A percentile compares a stretch with the other conserved stretches of the same genome.
Evolutionary conservation across 495 filamentous ascomycete genomes (phyloP).

Genomic region (Cenococcum geophilum): DNA sequence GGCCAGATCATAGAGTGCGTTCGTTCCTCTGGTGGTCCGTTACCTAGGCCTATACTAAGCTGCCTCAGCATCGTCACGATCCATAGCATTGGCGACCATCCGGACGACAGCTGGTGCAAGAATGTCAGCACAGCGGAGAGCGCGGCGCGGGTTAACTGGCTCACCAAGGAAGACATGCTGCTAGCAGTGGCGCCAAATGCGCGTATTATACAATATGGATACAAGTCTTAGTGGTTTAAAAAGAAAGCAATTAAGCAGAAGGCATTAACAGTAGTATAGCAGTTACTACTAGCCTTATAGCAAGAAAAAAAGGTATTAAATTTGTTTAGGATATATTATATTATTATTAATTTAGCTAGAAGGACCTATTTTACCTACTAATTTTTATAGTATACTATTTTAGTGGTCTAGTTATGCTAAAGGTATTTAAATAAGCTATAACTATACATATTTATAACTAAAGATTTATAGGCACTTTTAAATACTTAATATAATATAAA

Average conservation of each 20-base stretch:
- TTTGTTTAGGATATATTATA: background rate
- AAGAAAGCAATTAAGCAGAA: conserved; percentile 21
- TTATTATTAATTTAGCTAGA: conserved; percentile 3
- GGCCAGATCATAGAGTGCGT: conserved; percentile 20
- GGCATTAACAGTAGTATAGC: conserved; percentile 17
- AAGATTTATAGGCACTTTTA: conserved; percentile 14
- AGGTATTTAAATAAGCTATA: conserved; percentile 2
- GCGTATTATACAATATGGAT: conserved; percentile 34
- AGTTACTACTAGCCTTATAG: conserved; percentile 10
- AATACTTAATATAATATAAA: conserved; percentile 8
- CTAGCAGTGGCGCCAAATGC: conserved; percentile 24
- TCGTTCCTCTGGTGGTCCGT: background rate
- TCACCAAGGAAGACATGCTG: conserved; percentile 23
- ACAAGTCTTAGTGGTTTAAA: conserved; percentile 27
- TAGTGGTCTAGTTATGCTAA: conserved; percentile 15
- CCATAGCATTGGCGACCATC: conserved; percentile 31
- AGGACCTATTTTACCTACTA: conserved; percentile 14
- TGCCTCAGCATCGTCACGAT: conserved; percentile 29
- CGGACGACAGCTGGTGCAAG: conserved; percentile 30
- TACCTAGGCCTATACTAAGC: conserved; percentile 6
- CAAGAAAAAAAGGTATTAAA: conserved; percentile 10
- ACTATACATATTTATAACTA: conserved; percentile 2
- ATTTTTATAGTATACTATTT: conserved; percentile 20
- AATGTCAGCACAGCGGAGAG: conserved; percentile 23
- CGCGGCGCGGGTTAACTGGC: conserved; percentile 30